Base-by-base conservation (phyloP, 2,329 filamentous ascomycete genomes). In the Celoporthe dispersa region DNA sequence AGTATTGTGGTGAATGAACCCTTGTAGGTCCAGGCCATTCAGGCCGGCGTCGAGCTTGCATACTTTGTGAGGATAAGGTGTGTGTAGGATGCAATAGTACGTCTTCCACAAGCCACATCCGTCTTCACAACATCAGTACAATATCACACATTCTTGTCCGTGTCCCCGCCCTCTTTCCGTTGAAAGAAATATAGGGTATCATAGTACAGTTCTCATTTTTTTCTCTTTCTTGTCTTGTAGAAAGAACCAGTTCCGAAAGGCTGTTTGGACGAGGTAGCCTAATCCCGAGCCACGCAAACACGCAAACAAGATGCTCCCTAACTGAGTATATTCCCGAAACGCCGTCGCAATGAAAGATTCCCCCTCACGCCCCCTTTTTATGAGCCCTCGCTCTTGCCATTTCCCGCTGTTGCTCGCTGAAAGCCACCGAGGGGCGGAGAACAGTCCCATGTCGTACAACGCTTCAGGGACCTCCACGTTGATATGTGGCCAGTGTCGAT, bases 321-420 rank as follows among this genome's bases (percentile, higher is more conserved):
- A 39, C 16, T n/a, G 6, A 25, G 25, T 28, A 60, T 48, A 19
- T 7, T 35, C 14, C 48, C 59, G 25, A 48, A 71, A 71, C 70
- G 70, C 70, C 70, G 59, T 68, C 64, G 57, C 64, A 64, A 67
- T 69, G 67, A 67, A 69, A 44, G 2, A 9, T 41, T 66, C 44
- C 39, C 51, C 35, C 12, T 35, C 22, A 16, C 11, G 4, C 16
- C 19, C 33, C 37, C 8, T 48, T 2, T 25, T 48, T 7, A n/a
- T 3, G 2, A 12, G n/a, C 33, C 9, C 19, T 37, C 35, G 19
- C 37, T 22, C 39, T 28, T 41, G 31, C 48, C 31, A 11, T 12
- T 64, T 12, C 12, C n/a, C 19, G 22, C 39, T 22, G 39, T 39
- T 66, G 12, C 33, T 53, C 31, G 39, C 59, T n/a, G n/a, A n/a